Base-by-base conservation (phyloP, 2,329 filamentous ascomycete genomes). In the Orbilia oligospora region DNA sequence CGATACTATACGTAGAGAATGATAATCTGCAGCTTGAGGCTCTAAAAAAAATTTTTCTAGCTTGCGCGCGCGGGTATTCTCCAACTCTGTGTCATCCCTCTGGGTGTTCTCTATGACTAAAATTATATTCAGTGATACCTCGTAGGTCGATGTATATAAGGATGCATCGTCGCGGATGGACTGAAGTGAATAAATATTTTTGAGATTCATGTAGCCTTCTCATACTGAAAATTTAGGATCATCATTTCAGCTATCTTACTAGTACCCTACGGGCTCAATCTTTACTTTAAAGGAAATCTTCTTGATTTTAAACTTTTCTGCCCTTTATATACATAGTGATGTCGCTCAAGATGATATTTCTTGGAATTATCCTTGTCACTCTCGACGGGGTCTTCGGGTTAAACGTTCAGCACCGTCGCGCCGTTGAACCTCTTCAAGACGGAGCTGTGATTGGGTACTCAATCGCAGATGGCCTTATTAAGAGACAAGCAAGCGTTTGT, bases 401-500 rank as follows among this genome's bases (percentile, higher is more conserved):
- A 12, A 49, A 55, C 48, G 3, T 27, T 33, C 22, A 30, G 1
- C 51, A 22, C 61, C 22, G 67, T 9, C 70, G 70, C 33, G 55
- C 38, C 16, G 18, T 48, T 2, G 22, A 64, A 5, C 9, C 46
- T 4, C 53, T 55, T 2, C 1, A 22, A 5, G 55, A 76, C 12
- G 53, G 64, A 44, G 33, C 14, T 16, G n/a, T 30, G 10, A 1
- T 68, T 18, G 49, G 20, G 1, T 73, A 30, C 41, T 73, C 71
- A 8, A 4, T 41, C 22, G 14, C 71, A 1, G 12, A 14, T 3
- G 55, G 64, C 22, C 65, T 69, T 18, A 56, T 33, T 0, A 76
- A 18, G 48, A 53, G 65, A 48, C 71, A 76, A 48, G n/a, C 71
- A 14, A 10, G 14, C 4, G 8, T 5, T 4, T 73, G 71, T 20